Evolutionary conservation across 495 filamentous ascomycete species (phyloP).

Genomic region (Penicillium roqueforti): DNA sequence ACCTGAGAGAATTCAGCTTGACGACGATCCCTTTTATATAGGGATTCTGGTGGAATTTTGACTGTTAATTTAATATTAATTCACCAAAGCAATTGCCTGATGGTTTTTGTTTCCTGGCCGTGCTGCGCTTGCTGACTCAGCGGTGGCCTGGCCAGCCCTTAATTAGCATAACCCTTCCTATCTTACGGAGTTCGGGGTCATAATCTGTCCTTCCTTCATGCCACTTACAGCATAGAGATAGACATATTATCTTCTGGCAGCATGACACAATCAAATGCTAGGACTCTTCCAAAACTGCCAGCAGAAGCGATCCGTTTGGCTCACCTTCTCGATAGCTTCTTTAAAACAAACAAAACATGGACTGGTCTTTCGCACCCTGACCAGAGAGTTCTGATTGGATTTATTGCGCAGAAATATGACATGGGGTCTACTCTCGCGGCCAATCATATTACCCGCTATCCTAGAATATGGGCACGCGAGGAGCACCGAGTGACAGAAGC

Average conservation of each 20-base stretch:
- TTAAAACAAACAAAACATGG: background rate
- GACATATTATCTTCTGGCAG: too few species aligned
- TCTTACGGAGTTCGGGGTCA: too few species aligned
- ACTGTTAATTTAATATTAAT: conserved; percentile 9
- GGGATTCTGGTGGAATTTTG: conserved; percentile 20
- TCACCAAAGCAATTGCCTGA: background rate
- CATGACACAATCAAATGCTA: background rate
- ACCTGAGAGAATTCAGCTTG: conserved; percentile 31
- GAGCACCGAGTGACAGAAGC: background rate
- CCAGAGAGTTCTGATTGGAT: background rate
- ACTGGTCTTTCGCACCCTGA: background rate
- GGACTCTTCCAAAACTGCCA: background rate
- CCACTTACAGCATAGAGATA: too few species aligned
- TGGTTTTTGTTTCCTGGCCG: conserved; percentile 10
- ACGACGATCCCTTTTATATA: conserved; percentile 22
- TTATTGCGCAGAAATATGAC: background rate
- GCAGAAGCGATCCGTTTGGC: background rate
- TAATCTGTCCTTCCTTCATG: too few species aligned
- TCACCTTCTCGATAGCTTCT: background rate
- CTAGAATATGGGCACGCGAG: background rate
- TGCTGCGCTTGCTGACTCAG: conserved; percentile 16
- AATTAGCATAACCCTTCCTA: too few species aligned
- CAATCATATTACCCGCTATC: background rate
- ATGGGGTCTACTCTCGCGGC: background rate
- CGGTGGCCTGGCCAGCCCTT: too few species aligned